Base-by-base conservation (phyloP, 2,329 filamentous ascomycete species). In the Whalleya microplaca region DNA sequence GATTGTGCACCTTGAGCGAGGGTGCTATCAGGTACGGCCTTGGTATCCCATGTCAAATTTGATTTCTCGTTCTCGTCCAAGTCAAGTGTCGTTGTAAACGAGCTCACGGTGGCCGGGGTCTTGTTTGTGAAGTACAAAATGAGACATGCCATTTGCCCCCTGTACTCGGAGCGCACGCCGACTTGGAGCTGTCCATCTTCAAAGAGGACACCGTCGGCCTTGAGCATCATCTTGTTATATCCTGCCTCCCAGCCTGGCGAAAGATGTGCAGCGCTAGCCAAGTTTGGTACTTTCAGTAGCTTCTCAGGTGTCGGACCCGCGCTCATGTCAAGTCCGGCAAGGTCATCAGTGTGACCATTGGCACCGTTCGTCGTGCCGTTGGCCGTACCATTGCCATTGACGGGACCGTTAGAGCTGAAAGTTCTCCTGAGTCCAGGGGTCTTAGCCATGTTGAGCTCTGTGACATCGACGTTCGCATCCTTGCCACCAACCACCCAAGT, bases 401-500 rank as follows among this genome's bases (percentile, higher is more conserved):
- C 61, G 20, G 75, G 69, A 8, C 81, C 78, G 62, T 83, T 81
- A 1, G 79, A 78, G 63, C 87, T 96, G 69, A 97, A 96, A 1
- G 91, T 89, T 65, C 94, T 88, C 78, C 94, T 96, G 54, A 97
- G 82, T 12, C 90, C 90, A 10, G 88, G 87, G 59, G 89, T 89
- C 73, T 95, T 91, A 27, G 87, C 88, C 75, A 97, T 84, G 61
- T 85, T 86, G 57, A 96, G 84, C 72, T 96, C 93, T 53, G 87
- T 84, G 44, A 86, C 80, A 69, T 96, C 92, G 1, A 86, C 80
- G 71, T 97, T 97, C 55, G 93, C 94, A 71, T 96, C 92, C 76
- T 96, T 97, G 58, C 92, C 94, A 60, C 94, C 94, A n/a, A 98
- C 91, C 21, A 97, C 88, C 95, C 95, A 99, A 1, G 95, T 98